A percentile compares a stretch with the other conserved stretches of the same genome.
These are phyloP conservation scores for Scheffersomyces lignosus DNA, from an alignment of 805 yeast genomes.

Conservation along the genomic window DNA sequence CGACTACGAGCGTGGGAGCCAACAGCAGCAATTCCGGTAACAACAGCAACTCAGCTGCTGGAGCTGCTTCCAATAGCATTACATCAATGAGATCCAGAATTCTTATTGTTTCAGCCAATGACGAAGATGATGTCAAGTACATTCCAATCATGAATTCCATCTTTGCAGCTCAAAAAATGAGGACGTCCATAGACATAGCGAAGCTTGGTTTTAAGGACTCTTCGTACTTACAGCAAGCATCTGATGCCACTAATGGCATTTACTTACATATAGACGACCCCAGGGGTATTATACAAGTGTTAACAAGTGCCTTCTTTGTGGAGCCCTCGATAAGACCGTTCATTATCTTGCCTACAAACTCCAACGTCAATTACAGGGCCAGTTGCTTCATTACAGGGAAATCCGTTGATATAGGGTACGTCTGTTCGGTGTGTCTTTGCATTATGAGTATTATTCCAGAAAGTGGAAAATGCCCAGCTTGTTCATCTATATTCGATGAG, in stretches of 20 bases:
- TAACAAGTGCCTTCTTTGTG: slow-evolving; percentile 77
- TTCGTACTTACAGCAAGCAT: slow-evolving; percentile 90
- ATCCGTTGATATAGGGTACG: slow-evolving; percentile 90
- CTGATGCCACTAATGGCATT: slow-evolving; percentile 92
- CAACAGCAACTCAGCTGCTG: slow-evolving; percentile 11
- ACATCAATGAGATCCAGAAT: slow-evolving; percentile 39
- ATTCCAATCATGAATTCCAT: slow-evolving; percentile 94
- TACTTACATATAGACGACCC: slow-evolving; percentile 71
- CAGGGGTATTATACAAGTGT: slow-evolving; percentile 77
- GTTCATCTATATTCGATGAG: slow-evolving; percentile 75
- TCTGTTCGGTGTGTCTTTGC: slow-evolving; percentile 92
- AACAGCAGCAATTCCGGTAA: slow-evolving; percentile 11
- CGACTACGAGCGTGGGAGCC: slow-evolving; percentile 30
- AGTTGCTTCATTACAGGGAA: slow-evolving; percentile 91
- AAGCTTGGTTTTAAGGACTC: slow-evolving; percentile 65
- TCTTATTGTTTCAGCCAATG: slow-evolving; percentile 66
- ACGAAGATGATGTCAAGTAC: slow-evolving; percentile 72
- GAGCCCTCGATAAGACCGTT: slow-evolving; percentile 82
- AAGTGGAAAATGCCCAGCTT: slow-evolving; percentile 75
- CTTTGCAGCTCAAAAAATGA: slow-evolving; percentile 93
- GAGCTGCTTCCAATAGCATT: slow-evolving; percentile 10
- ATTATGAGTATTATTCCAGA: slow-evolving; percentile 70
- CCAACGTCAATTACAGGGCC: slow-evolving; percentile 89
- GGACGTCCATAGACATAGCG: slow-evolving; percentile 86
- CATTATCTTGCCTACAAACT: slow-evolving; percentile 76